These are phyloP conservation scores for Talaromyces sp. DNA, from an alignment of 2,329 filamentous ascomycete species.

Conservation along the genomic window DNA sequence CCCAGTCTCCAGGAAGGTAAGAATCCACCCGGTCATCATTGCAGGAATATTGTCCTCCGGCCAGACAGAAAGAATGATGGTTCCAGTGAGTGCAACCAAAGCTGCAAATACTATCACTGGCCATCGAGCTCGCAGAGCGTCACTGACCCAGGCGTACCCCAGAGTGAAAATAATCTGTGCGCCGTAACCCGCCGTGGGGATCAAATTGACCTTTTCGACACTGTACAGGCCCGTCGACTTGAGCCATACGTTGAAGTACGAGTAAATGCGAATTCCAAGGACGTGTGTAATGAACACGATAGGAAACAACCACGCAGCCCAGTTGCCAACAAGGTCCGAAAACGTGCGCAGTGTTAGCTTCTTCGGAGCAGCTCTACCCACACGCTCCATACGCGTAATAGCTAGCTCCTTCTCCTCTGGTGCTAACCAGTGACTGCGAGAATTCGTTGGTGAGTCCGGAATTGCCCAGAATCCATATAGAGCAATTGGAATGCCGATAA, in stretches of 20 bases:
- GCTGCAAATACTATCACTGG: slow-evolving; percentile 53
- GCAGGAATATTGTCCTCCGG: slow-evolving; percentile 10
- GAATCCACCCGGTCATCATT: slow-evolving; percentile 15
- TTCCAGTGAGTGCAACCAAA: slow-evolving; percentile 12
- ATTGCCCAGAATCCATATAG: slow-evolving; percentile 33
- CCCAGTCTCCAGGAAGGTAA: slow-evolving; percentile 14
- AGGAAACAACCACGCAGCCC: slow-evolving; percentile 26
- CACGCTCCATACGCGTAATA: slow-evolving; percentile 8
- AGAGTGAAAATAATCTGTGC: slow-evolving; percentile 53
- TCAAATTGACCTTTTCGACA: slow-evolving; percentile 52
- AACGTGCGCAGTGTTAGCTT: slow-evolving; percentile 9
- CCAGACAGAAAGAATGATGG: slow-evolving; percentile 13
- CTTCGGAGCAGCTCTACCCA: slow-evolving; percentile 2
- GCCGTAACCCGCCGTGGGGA: slow-evolving; percentile 46
- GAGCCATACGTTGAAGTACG: slow-evolving; percentile 37
- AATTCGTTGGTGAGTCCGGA: slow-evolving; percentile 33
- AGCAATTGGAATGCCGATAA: slow-evolving; percentile 45
- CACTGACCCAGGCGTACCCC: slow-evolving; percentile 57
- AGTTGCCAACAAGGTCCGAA: slow-evolving; percentile 6
- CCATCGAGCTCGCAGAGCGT: slow-evolving; percentile 53
- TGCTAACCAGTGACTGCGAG: neutral
- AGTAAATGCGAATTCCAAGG: slow-evolving; percentile 29
- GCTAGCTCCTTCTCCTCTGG: neutral
- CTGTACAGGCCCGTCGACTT: slow-evolving; percentile 40
- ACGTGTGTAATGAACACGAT: slow-evolving; percentile 36